Conservation (phyloP, 257 asterid species). For the Agastache rugosa region DNA sequence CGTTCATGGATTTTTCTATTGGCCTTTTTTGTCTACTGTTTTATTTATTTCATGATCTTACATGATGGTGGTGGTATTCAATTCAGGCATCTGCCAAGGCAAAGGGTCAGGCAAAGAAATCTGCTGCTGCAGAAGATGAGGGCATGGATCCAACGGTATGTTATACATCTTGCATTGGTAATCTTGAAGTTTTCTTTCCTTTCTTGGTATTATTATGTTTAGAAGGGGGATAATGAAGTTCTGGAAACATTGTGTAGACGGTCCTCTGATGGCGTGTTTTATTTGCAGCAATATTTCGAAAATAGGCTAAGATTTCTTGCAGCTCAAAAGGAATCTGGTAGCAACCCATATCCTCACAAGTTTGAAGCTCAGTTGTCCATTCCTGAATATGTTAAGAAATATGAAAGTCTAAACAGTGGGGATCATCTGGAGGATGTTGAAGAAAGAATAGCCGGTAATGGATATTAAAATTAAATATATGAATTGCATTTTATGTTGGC, state of each 20-base stretch:
- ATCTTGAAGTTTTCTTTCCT: neutral
- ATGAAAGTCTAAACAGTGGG: slow-evolving; percentile 60
- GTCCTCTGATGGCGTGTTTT: slow-evolving; percentile 6
- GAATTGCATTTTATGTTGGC: neutral
- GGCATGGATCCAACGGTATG: slow-evolving; percentile 74
- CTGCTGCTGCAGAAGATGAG: slow-evolving; percentile 68
- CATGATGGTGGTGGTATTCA: slow-evolving; percentile 11
- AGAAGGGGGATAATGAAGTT: neutral
- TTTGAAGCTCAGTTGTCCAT: slow-evolving; percentile 52
- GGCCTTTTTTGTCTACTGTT: neutral
- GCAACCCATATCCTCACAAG: slow-evolving; percentile 86
- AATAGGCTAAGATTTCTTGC: slow-evolving; percentile 68
- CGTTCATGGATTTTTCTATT: neutral
- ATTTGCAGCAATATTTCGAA: slow-evolving; percentile 76
- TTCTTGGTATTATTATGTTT: neutral
- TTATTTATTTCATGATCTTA: slow-evolving; percentile 2
- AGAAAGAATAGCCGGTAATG: slow-evolving; percentile 78
- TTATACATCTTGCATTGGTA: neutral
- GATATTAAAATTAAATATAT: slow-evolving; percentile 1
- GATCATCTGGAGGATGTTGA: slow-evolving; percentile 70
- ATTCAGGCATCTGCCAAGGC: slow-evolving; percentile 52
- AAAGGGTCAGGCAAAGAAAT: slow-evolving; percentile 47
- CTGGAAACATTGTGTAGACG: neutral
- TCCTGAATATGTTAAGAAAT: slow-evolving; percentile 62
- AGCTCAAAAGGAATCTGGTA: slow-evolving; percentile 63